phyloP scores from a whole-genome alignment of 768 basidiomycete genomes.

The Xanthoconium purpureum region DNA sequence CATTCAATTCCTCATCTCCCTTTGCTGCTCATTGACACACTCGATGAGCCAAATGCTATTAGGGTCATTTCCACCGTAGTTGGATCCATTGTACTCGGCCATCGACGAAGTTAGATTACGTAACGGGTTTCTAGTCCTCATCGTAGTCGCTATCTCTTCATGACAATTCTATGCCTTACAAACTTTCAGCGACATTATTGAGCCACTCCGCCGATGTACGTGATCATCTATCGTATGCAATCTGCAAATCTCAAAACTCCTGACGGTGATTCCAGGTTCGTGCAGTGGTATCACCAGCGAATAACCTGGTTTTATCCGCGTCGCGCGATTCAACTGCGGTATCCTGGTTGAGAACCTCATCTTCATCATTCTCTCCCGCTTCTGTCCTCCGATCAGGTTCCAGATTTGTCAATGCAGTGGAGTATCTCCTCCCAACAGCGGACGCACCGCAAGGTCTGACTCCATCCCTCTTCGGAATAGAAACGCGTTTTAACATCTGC shows the following conservation, averaged over 20 bases:
- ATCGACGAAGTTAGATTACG: neutral
- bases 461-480: neutral
- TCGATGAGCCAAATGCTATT: too few species aligned
- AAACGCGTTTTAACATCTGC: slow-evolving; percentile 6
- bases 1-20: too few species aligned
- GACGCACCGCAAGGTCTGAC: slow-evolving; percentile 67
- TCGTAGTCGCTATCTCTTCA: neutral
- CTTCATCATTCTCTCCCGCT: slow-evolving; percentile 51
- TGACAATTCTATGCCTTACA: slow-evolving; percentile 56
- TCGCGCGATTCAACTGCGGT: slow-evolving; percentile 92
- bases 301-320: slow-evolving; percentile 80
- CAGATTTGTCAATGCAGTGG: slow-evolving; percentile 78
- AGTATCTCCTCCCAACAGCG: slow-evolving; percentile 67
- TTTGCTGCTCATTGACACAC: too few species aligned
- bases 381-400: slow-evolving; percentile 61
- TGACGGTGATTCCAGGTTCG: slow-evolving; percentile 61
- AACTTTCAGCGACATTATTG: slow-evolving; percentile 67
- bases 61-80: too few species aligned
- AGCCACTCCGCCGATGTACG: slow-evolving; percentile 76
- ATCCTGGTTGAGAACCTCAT: slow-evolving; percentile 64
- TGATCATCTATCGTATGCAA: slow-evolving; percentile 4
- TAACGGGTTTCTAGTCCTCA: neutral
- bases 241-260: slow-evolving; percentile 7
- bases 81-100: too few species aligned
- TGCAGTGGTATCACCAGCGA: slow-evolving; percentile 70